Conservation (phyloP, 1,284 basidiomycete species). For the Ustilago esculenta region DNA sequence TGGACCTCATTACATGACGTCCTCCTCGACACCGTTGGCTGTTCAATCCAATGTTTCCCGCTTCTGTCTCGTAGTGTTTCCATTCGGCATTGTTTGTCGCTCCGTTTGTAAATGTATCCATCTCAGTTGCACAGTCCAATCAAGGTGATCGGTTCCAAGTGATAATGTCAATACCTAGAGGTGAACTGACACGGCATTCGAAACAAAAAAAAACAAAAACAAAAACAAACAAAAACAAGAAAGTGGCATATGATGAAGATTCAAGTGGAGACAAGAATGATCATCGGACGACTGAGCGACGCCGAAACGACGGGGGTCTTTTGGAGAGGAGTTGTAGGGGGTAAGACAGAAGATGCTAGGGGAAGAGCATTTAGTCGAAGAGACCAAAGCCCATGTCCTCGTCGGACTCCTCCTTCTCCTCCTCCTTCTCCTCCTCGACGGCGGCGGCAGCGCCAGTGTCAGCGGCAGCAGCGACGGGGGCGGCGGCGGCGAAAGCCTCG, state of each 20-base stretch:
- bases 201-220: neutral
- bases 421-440: conserved; percentile 71
- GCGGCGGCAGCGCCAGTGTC: conserved; percentile 72
- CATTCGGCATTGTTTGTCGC: no score
- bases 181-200: no score
- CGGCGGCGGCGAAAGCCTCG: conserved; percentile 87
- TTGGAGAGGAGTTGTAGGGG: neutral
- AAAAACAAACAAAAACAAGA: no score
- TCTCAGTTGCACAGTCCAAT: neutral
- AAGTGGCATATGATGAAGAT: neutral
- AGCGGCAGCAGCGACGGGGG: conserved; percentile 74
- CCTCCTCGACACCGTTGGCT: conserved; percentile 3
- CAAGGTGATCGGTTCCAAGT: neutral
- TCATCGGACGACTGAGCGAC: neutral
- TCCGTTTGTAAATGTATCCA: no score
- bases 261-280: neutral
- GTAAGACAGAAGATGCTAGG: neutral
- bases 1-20: neutral
- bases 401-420: conserved; percentile 75
- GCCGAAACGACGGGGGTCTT: neutral
- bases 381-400: conserved; percentile 72
- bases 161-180: neutral
- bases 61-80: no score
- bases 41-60: no score
- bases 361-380: conserved; percentile 76